Evolutionary conservation across 768 basidiomycete species (phyloP).

Genomic region (Russula brevipes): DNA sequence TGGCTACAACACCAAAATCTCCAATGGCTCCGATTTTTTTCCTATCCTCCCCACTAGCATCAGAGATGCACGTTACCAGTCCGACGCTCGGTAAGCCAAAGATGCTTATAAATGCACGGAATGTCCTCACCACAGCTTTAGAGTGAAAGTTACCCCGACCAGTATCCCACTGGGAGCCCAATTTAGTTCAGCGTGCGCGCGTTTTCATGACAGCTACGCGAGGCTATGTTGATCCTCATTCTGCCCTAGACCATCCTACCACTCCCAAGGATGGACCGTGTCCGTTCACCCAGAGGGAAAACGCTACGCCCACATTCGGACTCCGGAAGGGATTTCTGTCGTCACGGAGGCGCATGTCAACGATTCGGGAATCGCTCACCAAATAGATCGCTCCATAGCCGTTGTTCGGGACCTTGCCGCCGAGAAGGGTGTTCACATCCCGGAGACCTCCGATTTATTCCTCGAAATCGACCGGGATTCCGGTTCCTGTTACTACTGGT

Average conservation of each 20-base stretch:
- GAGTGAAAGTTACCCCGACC: neutral
- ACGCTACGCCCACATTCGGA: neutral
- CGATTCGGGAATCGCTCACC: neutral
- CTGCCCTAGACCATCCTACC: neutral
- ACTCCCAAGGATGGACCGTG: slow-evolving; percentile 1
- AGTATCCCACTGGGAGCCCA: neutral
- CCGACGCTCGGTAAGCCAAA: neutral
- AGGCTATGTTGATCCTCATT: neutral
- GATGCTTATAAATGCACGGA: too few species aligned
- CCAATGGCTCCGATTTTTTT: neutral
- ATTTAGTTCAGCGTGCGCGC: slow-evolving; percentile 2
- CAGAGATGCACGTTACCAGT: slow-evolving; percentile 7
- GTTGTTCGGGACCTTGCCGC: neutral
- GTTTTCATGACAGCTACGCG: neutral
- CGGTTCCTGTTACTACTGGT: too few species aligned
- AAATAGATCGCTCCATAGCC: neutral
- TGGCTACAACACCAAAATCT: too few species aligned
- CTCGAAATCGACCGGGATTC: too few species aligned
- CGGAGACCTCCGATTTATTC: too few species aligned
- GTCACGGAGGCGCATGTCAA: too few species aligned
- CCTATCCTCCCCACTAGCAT: neutral
- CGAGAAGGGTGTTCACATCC: neutral
- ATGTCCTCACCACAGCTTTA: neutral
- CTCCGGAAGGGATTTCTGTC: neutral
- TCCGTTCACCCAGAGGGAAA: slow-evolving; percentile 15